These are phyloP conservation scores for Aquilaria agallochum DNA, from an alignment of 441 rosid genomes.

Conservation along the genomic window DNA sequence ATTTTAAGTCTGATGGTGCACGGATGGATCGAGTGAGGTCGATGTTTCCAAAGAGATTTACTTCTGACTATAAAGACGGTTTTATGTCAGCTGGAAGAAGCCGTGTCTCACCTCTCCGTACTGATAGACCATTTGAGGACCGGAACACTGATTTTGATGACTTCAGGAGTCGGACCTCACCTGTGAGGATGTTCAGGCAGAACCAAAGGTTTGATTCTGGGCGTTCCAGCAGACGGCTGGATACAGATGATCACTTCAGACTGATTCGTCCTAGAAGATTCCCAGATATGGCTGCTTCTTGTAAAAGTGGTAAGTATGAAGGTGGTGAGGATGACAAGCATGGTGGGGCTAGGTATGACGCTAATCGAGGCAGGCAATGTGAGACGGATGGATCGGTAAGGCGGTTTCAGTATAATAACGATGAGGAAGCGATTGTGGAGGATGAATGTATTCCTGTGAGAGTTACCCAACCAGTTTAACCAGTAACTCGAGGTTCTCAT, in stretches of 20 bases:
- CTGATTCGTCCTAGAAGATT: slow-evolving; percentile 29
- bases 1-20: slow-evolving; percentile 28
- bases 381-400: slow-evolving; percentile 25
- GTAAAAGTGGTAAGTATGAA: slow-evolving; percentile 27
- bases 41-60: slow-evolving; percentile 39
- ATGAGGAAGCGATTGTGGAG: slow-evolving; percentile 22
- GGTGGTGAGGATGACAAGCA: slow-evolving; percentile 22
- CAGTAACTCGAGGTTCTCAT: slow-evolving; percentile 10
- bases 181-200: slow-evolving; percentile 27
- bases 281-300: slow-evolving; percentile 15
- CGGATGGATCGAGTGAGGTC: slow-evolving; percentile 36
- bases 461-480: slow-evolving; percentile 14
- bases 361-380: slow-evolving; percentile 23
- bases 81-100: slow-evolving; percentile 21
- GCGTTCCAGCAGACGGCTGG: slow-evolving; percentile 22
- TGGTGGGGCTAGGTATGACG: slow-evolving; percentile 25
- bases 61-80: slow-evolving; percentile 26
- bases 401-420: slow-evolving; percentile 20
- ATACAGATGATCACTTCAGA: slow-evolving; percentile 25
- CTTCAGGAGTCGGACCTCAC: slow-evolving; percentile 38
- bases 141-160: slow-evolving; percentile 25
- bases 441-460: slow-evolving; percentile 16
- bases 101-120: slow-evolving; percentile 24
- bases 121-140: slow-evolving; percentile 31
- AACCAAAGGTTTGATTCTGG: slow-evolving; percentile 32